Conservation (phyloP, 2,329 filamentous ascomycete species). For the Botrytis galanthina region DNA sequence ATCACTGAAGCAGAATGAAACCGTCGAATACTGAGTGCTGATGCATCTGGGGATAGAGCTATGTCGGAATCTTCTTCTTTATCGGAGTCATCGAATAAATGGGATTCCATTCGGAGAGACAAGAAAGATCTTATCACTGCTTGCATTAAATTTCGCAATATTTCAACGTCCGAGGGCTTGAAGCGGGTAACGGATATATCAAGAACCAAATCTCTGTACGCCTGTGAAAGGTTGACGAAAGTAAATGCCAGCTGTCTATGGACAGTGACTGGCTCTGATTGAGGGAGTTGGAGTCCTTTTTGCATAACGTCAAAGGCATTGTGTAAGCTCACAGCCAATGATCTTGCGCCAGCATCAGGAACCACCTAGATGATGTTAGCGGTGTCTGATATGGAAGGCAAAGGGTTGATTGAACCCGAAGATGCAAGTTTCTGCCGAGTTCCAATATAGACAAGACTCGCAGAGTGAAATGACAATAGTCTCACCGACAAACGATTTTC, state of each 20-base stretch:
- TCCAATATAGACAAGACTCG: not conserved
- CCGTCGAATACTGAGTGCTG: conserved; percentile 12
- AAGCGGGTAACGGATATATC: conserved; percentile 57
- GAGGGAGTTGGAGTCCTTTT: conserved; percentile 43
- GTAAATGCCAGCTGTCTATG: conserved; percentile 49
- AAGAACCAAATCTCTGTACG: conserved; percentile 54
- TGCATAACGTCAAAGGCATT: conserved; percentile 48
- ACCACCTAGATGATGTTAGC: conserved; percentile 38
- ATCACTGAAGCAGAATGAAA: conserved; percentile 32
- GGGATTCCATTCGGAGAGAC: conserved; percentile 50
- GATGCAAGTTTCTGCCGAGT: not conserved
- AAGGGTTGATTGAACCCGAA: not conserved
- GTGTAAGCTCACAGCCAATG: conserved; percentile 49
- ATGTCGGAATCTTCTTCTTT: conserved; percentile 11
- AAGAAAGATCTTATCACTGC: conserved; percentile 53
- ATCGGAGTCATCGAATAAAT: conserved; percentile 43
- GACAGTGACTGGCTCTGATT: conserved; percentile 38
- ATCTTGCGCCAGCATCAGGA: conserved; percentile 56
- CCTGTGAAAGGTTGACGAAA: conserved; percentile 56
- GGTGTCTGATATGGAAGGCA: not conserved
- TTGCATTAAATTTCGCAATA: conserved; percentile 55
- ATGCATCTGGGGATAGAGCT: conserved; percentile 5
- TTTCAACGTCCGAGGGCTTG: conserved; percentile 48
- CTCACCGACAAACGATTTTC: not conserved
- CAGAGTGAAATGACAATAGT: not conserved